phyloP scores from a whole-genome alignment of 208 protist genomes.

The Leishmania mexicana region DNA sequence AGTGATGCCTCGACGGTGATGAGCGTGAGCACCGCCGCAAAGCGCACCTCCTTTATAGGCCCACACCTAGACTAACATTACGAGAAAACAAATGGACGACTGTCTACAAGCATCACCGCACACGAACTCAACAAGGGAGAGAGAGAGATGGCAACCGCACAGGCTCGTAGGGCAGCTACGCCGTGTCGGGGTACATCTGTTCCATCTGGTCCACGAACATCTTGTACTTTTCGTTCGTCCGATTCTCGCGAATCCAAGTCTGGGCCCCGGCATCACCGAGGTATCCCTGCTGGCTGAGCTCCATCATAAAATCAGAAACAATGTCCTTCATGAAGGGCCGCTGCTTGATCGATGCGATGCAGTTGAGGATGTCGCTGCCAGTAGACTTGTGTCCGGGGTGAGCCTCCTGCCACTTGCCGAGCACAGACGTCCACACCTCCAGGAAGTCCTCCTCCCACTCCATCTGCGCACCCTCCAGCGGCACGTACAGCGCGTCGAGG shows the following conservation, averaged over 20 bases:
- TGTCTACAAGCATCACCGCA: not conserved
- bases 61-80: not conserved
- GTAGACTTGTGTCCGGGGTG: constrained; percentile 20
- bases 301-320: constrained; percentile 71
- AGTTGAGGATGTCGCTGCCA: constrained; percentile 51
- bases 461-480: constrained; percentile 42
- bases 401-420: constrained; percentile 42
- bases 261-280: constrained; percentile 15
- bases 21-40: not conserved
- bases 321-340: constrained; percentile 76
- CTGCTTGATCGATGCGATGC: constrained; percentile 50
- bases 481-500: constrained; percentile 70
- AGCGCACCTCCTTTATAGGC: not conserved
- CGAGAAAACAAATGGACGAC: not conserved
- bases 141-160: not conserved
- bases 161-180: not conserved
- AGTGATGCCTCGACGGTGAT: not conserved
- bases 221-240: constrained; percentile 32
- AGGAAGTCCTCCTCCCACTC: constrained; percentile 86
- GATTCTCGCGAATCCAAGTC: constrained; percentile 32
- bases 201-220: constrained; percentile 31
- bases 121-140: not conserved
- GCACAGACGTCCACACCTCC: constrained; percentile 60
- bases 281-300: constrained; percentile 49
- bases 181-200: constrained; percentile 23